phyloP scores from a whole-genome alignment of 306 rosid species.

The Erythrophleum fordii region DNA sequence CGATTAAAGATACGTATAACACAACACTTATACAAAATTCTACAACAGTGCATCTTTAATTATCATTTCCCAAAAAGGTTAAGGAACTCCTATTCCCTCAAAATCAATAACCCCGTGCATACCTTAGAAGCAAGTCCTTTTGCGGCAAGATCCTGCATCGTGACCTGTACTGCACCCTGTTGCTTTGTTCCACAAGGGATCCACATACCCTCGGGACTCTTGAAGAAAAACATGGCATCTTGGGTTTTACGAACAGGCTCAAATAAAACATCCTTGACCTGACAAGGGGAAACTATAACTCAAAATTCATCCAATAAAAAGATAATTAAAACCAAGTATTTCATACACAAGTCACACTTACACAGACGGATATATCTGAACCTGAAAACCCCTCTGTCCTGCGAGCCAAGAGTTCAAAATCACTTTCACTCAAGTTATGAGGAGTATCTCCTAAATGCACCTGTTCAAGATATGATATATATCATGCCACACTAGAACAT shows the following conservation, averaged over 20 bases:
- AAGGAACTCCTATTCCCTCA: conserved; percentile 8
- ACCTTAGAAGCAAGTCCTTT: conserved; percentile 91
- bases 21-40: conserved; percentile 1
- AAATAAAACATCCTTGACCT: conserved; percentile 97
- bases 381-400: conserved; percentile 97
- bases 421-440: conserved; percentile 82
- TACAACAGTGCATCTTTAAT: conserved; percentile 4
- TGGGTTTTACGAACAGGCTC: conserved; percentile 99
- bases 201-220: conserved; percentile 76
- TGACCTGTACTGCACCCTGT: conserved; percentile 68
- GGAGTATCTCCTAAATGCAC: conserved; percentile 99
- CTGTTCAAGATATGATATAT: conserved; percentile 47
- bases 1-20: conserved; percentile 7
- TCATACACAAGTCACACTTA: conserved; percentile 51
- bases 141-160: conserved; percentile 86
- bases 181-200: conserved; percentile 96
- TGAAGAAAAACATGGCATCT: conserved; percentile 92
- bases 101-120: conserved; percentile 29
- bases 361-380: conserved; percentile 94
- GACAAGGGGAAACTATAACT: conserved; percentile 31
- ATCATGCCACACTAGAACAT: conserved; percentile 31
- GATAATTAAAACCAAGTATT: conserved; percentile 21
- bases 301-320: conserved; percentile 17
- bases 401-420: conserved; percentile 82
- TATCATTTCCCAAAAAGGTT: neutral